Base-by-base conservation (phyloP, 225 moss, liverwort and hornwort genomes). In the Bryoerythrophyllum caledonicum region DNA sequence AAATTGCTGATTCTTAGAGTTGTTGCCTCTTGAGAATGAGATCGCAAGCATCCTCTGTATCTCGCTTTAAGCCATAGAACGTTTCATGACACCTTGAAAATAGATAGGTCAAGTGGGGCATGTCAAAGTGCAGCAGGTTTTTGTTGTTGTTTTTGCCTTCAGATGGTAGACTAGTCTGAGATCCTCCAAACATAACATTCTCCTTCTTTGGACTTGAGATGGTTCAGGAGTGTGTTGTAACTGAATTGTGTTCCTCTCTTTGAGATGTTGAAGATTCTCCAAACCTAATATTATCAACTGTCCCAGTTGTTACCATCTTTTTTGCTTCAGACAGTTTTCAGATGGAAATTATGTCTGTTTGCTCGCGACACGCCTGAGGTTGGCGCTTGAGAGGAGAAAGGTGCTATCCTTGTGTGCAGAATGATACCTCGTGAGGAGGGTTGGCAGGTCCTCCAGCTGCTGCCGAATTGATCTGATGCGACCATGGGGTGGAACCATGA, bases 401-500 rank as follows among this genome's bases (percentile, higher is more conserved):
- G 54, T 56, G 74, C 60, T 38, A 48, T 30, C 20, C 60, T 44
- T 52, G 44, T 80, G 62, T 73, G 69, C 68, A 73, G 68, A 57
- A 73, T 73, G 73, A 67, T 26, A 44, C 41, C 46, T 65, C 27
- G 43, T 65, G 77, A 80, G 65, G 58, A 60, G n/a, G n/a, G n/a
- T 65, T 68, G 69, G 68, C 68, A 38, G 67, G 27, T 19, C 66
- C 53, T 59, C 35, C 17, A 24, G 55, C 30, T 67, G 67, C n/a
- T n/a, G n/a, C n/a, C n/a, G n/a, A n/a, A n/a, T 51, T 19, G 15
- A 25, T 46, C 0, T 71, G 40, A 55, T 73, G 73, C 30, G 71
- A 75, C 52, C 53, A 87, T 81, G 84, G 84, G 76, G 61, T 79
- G 84, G 84, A 82, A 79, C 43, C 76, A 76, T 43, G 67, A 76